Percentiles rank a stretch among this genome's conserved stretches.
Conservation (phyloP, 192 early-diverging fungal genomes). For the Coemansia sp. region DNA sequence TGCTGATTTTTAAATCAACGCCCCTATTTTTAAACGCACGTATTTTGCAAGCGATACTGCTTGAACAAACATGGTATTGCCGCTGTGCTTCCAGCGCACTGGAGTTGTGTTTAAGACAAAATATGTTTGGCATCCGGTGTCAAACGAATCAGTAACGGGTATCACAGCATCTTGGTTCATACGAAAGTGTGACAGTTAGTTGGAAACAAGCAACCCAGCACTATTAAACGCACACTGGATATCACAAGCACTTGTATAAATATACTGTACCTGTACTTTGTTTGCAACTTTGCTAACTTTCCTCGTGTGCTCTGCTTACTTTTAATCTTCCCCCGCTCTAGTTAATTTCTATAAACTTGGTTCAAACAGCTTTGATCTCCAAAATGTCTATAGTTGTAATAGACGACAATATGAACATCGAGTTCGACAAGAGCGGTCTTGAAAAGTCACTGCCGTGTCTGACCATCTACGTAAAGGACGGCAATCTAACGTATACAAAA, state of each 20-base stretch:
- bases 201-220: neutral
- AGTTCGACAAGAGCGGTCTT: slow-evolving; percentile 15
- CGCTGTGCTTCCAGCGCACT: too few relatives aligned
- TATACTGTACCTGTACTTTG: neutral
- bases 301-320: neutral
- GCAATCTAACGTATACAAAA: slow-evolving; percentile 38
- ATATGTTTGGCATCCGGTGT: neutral
- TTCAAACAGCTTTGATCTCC: neutral
- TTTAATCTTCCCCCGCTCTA: neutral
- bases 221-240: neutral
- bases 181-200: neutral
- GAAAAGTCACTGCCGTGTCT: slow-evolving; percentile 37
- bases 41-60: too few relatives aligned
- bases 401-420: neutral
- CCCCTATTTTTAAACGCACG: too few relatives aligned
- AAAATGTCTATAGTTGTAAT: slow-evolving; percentile 6
- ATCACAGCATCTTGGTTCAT: neutral
- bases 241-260: neutral
- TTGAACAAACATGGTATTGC: too few relatives aligned
- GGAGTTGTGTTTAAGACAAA: too few relatives aligned
- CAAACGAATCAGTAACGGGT: slow-evolving; percentile 1
- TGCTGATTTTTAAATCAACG: too few relatives aligned
- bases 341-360: neutral
- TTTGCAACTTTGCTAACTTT: neutral
- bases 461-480: slow-evolving; percentile 43